Base-by-base conservation (phyloP, 306 rosid species). In the Begonia fuchsioides region DNA sequence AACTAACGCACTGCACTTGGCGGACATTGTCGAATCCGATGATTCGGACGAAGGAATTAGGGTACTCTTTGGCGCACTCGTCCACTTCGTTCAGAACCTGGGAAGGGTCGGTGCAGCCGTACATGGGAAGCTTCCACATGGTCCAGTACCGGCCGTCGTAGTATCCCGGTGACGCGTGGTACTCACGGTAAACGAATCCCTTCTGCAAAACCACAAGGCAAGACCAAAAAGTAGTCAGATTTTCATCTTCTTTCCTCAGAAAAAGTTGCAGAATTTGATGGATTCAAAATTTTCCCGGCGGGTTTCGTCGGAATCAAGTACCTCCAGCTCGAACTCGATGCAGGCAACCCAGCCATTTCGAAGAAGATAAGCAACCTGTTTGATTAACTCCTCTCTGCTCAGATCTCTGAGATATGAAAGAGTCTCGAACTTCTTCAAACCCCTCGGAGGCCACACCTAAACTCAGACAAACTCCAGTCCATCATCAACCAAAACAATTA, bases 51-150 rank as follows among this genome's bases (percentile, higher is more conserved):
- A 61, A 71, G 1, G 73, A 9, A 0, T 0, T 1, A 0, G 98
- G 98, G 73, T 85, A 56, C 0, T 0, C 19, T 44, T 54, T 77
- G 60, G 40, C 68, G 57, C 8, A 15, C 53, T 85, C 96, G 0
- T 61, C 47, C 3, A 82, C 17, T 67, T 90, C 87, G 13, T 16
- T 16, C 48, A 69, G 0, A 32, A 85, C 96, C 44, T 90, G 95
- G 8, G 64, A 0, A 0, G 87, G 0, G 35, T 85, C 94, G 0
- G 63, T 85, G 85, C 83, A 67, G 0, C 93, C 98, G 47, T 59
- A 90, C 94, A 85, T 67, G 16, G 98, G 95, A 7, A 90, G 68
- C 77, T 81, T 90, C 92, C 95, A 85, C 95, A 90, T 90, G 14
- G 85, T 75, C 94, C 98, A 85, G 76, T 69, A 77, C 0, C 94